Evolutionary conservation across 768 basidiomycete species (phyloP).

Genomic region (Hortiboletus flavorubellus): DNA sequence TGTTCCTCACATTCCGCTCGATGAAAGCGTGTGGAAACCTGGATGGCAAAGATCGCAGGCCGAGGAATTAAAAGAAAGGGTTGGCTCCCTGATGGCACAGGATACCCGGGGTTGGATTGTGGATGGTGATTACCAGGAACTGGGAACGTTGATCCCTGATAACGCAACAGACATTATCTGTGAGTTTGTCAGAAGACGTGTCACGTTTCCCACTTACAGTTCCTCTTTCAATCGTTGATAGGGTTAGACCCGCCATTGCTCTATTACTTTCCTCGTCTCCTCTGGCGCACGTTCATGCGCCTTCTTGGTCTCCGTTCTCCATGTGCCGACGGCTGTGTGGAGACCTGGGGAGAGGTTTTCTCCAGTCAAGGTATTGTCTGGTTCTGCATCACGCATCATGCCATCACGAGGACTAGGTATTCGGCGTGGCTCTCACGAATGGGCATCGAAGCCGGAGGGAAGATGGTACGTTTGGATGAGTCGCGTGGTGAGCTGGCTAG

Average conservation of each 20-base stretch:
- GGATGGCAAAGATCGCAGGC: conserved; percentile 38
- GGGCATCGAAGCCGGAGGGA: conserved; percentile 29
- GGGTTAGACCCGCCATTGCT: conserved; percentile 67
- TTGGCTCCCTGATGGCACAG: conserved; percentile 25
- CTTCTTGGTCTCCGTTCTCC: conserved; percentile 32
- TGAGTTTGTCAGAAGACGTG: conserved; percentile 25
- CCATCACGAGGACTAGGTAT: conserved; percentile 14
- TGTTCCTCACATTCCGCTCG: conserved; percentile 46
- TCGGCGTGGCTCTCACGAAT: conserved; percentile 15
- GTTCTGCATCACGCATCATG: conserved; percentile 46
- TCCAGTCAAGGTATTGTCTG: conserved; percentile 50
- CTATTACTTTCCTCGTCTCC: conserved; percentile 58
- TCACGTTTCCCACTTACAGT: neutral
- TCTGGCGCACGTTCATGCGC: conserved; percentile 51
- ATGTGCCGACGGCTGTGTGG: conserved; percentile 51
- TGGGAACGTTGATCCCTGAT: conserved; percentile 35
- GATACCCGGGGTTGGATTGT: conserved; percentile 47
- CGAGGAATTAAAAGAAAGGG: conserved; percentile 23
- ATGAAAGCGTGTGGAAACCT: conserved; percentile 47
- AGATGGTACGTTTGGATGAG: conserved; percentile 51
- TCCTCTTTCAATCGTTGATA: conserved; percentile 20
- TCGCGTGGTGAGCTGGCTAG: conserved; percentile 41
- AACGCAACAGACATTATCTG: conserved; percentile 52
- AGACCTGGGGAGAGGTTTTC: conserved; percentile 39
- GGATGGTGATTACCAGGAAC: conserved; percentile 44